Evolutionary conservation across 1,284 basidiomycete species (phyloP).

Genomic region (Ganoderma boninense): DNA sequence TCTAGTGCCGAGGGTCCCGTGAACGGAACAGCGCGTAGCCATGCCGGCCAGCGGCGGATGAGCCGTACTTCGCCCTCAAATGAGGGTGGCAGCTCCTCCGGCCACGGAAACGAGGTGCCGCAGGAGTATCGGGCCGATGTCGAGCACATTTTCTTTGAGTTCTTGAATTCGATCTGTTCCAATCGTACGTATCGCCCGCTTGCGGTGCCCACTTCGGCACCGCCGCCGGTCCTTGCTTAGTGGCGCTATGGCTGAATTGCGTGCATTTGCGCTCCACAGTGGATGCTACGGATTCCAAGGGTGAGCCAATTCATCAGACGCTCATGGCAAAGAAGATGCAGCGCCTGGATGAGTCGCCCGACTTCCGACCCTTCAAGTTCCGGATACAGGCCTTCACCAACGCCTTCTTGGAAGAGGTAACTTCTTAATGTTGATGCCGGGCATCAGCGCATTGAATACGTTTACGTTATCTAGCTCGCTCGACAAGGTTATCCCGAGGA

Average conservation of each 20-base stretch:
- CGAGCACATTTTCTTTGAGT: constrained; percentile 92
- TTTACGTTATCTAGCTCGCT: constrained; percentile 61
- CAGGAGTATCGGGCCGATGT: constrained; percentile 85
- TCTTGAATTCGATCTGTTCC: constrained; percentile 89
- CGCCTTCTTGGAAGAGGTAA: constrained; percentile 92
- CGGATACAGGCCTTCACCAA: constrained; percentile 99
- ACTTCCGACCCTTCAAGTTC: constrained; percentile 99
- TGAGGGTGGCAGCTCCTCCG: constrained; percentile 36
- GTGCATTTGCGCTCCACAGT: constrained; percentile 58
- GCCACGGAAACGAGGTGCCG: constrained; percentile 73
- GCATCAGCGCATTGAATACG: constrained; percentile 22
- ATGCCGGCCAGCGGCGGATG: constrained; percentile 38
- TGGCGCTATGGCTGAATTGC: constrained; percentile 22
- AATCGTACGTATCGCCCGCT: constrained; percentile 71
- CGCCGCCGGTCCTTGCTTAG: constrained; percentile 11
- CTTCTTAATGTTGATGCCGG: constrained; percentile 32
- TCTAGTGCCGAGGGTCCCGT: constrained; percentile 33
- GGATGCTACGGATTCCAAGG: constrained; percentile 92
- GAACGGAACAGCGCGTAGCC: constrained; percentile 37
- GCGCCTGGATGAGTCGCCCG: constrained; percentile 91
- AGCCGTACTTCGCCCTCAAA: constrained; percentile 42
- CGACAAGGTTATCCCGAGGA: constrained; percentile 84
- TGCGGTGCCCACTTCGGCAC: constrained; percentile 6
- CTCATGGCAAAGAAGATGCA: constrained; percentile 99
- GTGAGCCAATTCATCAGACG: constrained; percentile 97